Percentiles rank a stretch among this genome's conserved stretches.
phyloP scores from a whole-genome alignment of 2,329 filamentous ascomycete species.

The Lachnellula arida region DNA sequence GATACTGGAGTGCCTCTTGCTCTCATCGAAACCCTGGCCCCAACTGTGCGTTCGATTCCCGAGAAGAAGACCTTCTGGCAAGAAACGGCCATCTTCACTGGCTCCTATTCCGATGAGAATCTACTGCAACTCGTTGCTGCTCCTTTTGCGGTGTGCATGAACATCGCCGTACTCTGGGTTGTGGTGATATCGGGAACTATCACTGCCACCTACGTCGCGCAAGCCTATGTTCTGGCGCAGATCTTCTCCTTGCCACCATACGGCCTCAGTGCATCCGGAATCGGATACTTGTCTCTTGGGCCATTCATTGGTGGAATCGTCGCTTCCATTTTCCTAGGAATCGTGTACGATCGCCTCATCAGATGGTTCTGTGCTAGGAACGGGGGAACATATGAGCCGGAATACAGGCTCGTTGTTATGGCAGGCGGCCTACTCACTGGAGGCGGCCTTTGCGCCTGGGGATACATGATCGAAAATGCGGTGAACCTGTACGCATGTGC shows the following conservation, averaged over 20 bases:
- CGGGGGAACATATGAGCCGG: conserved; percentile 48
- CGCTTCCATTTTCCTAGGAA: conserved; percentile 32
- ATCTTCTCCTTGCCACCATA: conserved; percentile 48
- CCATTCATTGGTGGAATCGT: conserved; percentile 38
- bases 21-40: not conserved
- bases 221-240: conserved; percentile 39
- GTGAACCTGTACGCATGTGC: conserved; percentile 31
- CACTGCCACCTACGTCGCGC: conserved; percentile 40
- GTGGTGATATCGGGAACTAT: conserved; percentile 42
- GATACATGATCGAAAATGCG: conserved; percentile 27
- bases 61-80: conserved; percentile 35
- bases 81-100: conserved; percentile 35
- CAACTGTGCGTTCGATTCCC: not conserved
- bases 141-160: conserved; percentile 45
- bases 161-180: conserved; percentile 45
- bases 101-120: conserved; percentile 35
- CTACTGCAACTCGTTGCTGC: conserved; percentile 36
- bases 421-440: conserved; percentile 33
- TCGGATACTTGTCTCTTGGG: conserved; percentile 40
- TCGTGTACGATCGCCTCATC: conserved; percentile 35
- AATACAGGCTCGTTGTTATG: conserved; percentile 41
- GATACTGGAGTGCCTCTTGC: not conserved
- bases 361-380: conserved; percentile 44
- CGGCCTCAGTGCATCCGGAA: conserved; percentile 35
- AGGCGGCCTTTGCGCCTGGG: conserved; percentile 37